Base-by-base conservation (phyloP, 2,329 filamentous ascomycete species). In the Mariannaea elegans region DNA sequence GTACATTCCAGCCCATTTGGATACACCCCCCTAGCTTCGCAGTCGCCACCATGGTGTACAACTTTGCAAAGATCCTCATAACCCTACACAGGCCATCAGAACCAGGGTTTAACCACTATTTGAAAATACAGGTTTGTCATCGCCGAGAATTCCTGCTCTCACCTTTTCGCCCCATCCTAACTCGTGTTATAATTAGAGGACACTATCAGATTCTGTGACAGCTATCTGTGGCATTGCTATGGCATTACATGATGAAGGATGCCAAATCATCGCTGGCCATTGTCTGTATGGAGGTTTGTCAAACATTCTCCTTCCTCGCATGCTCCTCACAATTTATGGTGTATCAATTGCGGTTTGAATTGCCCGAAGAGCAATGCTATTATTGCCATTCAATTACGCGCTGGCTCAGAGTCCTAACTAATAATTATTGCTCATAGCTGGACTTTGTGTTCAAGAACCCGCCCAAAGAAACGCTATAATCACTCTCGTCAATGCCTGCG, bases 51-150 rank as follows among this genome's bases (percentile, higher is more conserved):
- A 84, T 86, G 62, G 78, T 81, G 12, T 81, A 83, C 62, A 78
- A 79, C 63, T 81, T 85, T 59, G 82, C 84, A 1, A 78, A 81
- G 29, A 82, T 86, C 34, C 73, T 87, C 2, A 76, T 86, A 1
- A 64, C 69, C 1, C 55, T 71, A 0, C 65, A 72, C 13, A 64
- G 62, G 4, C 59, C 67, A 1, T 56, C 58, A 3, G 34, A 60
- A 2, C 47, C 63, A 1, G 70, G 70, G 1, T 69, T 83, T 47
- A 75, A 80, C 13, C 55, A 58, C 41, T 58, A 58, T 42, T 21
- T 58, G 10, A 58, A 58, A 42, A 58, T 47, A 41, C 55, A 58
- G 31, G 55, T 53, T 18, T 18, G 55, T 31, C 7, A 1, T 21
- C n/a, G 14, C 23, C 13, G 14, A 24, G 2, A 14, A 27, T n/a